A percentile compares a stretch with the other conserved stretches of the same genome.
These are phyloP conservation scores for Geotrichum cucujoidarum DNA, from an alignment of 1,139 yeast species.

Conservation along the genomic window DNA sequence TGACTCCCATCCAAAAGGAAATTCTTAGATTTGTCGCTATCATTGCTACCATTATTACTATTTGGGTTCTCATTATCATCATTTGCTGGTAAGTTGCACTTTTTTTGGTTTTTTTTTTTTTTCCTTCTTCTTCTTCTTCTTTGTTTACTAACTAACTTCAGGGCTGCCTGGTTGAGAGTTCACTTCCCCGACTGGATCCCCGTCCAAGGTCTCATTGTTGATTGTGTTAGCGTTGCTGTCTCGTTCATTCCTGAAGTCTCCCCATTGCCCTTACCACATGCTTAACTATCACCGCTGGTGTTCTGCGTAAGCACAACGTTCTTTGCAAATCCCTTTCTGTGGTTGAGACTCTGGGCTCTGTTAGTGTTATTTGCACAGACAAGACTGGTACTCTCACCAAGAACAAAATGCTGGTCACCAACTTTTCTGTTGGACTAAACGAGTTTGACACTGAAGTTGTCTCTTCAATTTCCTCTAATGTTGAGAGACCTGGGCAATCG, in stretches of 20 bases:
- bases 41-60: constrained; percentile 39
- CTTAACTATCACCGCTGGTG: constrained; percentile 46
- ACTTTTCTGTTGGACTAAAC: constrained; percentile 25
- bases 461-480: neutral
- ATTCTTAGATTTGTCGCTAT: constrained; percentile 43
- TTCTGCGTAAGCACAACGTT: constrained; percentile 43
- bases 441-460: constrained; percentile 20
- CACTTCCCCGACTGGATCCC: constrained; percentile 43
- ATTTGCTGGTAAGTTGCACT: constrained; percentile 40
- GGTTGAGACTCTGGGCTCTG: constrained; percentile 54
- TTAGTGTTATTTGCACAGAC: constrained; percentile 46
- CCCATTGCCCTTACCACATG: constrained; percentile 50
- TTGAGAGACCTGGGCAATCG: neutral
- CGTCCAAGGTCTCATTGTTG: constrained; percentile 39
- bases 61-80: constrained; percentile 40
- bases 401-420: constrained; percentile 49
- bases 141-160: constrained; percentile 32
- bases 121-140: too few relatives aligned
- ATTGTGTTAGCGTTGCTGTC: constrained; percentile 41
- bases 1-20: constrained; percentile 44
- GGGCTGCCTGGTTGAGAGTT: constrained; percentile 39
- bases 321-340: constrained; percentile 58
- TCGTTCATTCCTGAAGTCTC: constrained; percentile 49
- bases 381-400: constrained; percentile 50
- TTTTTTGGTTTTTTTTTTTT: constrained; percentile 42